Evolutionary conservation across 345 rosid species (phyloP), one percentile per base, ranked within the genome.

Genomic region (Erysimum cheiranthoides): DNA sequence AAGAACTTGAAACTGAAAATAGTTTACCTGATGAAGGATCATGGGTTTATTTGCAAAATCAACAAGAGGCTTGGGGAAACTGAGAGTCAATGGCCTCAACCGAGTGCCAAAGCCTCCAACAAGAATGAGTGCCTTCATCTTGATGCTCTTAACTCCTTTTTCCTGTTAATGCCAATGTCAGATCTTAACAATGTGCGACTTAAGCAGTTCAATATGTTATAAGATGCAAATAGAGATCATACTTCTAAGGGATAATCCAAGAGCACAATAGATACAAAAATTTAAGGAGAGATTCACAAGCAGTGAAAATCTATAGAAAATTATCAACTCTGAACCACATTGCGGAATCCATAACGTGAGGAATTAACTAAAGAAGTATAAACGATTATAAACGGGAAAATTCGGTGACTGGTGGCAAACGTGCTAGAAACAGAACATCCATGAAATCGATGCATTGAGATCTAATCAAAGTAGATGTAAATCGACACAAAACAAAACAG

Each of bases 21-120:
- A 39, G 25, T 5, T 49, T 85, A 92, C 99, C 99, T 95, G 99
- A 80, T 95, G 99, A 78, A 92, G 85, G 83, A 95, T 95, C 99
- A 95, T 95, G 62, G 99, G 99, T 74, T 95, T 95, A 82, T 95
- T 95, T 46, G 97, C 99, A 61, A 95, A 95, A 18, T 95, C 99
- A 75, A 95, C 99, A 21, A 95, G 97, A 4, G 99, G 99, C 82
- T 95, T 95, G 7, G 99, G 98, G 73, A 95, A 84, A 66, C 98
- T 95, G 42, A 95, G 99, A 8, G 99, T 95, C 88, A 95, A 75
- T 28, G 99, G 99, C 84, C 99, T 90, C 93, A 95, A 78, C 27
- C 99, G 87, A 50, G 99, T 95, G 18, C 99, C 99, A 52, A 95
- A 90, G 9, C 99, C 99, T 78, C 99, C 99, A 78, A 95, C 99